A percentile compares a stretch with the other conserved stretches of the same genome.
These are phyloP conservation scores for Eucalyptus coolabah DNA, from an alignment of 345 rosid genomes.

Conservation along the genomic window DNA sequence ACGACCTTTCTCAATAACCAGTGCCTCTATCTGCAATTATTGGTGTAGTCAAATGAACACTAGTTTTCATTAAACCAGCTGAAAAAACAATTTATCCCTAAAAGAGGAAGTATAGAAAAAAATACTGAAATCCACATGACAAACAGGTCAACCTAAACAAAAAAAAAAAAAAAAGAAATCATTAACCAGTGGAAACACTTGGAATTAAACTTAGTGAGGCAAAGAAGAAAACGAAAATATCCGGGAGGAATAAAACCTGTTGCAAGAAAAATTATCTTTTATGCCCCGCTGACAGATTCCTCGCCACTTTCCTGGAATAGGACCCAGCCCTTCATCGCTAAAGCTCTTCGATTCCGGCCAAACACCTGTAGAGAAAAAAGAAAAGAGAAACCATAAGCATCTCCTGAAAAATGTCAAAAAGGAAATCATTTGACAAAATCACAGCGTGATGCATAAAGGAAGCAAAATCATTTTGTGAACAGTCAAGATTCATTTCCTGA, in stretches of 20 bases:
- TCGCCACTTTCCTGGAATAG: conserved; percentile 6
- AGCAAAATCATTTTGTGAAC: not conserved
- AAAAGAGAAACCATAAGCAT: not conserved
- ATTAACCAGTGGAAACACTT: not conserved
- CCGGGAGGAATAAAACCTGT: not conserved
- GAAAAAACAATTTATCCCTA: not conserved
- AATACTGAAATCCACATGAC: not conserved
- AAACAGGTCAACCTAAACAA: not conserved
- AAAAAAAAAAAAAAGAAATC: not conserved
- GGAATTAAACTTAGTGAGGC: not conserved
- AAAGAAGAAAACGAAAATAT: not conserved
- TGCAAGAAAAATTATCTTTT: not conserved
- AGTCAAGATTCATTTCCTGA: not conserved
- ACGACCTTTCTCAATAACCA: not conserved
- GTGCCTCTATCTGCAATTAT: not conserved
- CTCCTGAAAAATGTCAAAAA: not conserved
- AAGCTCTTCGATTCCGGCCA: conserved; percentile 28
- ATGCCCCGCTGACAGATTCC: not conserved
- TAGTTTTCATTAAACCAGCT: not conserved
- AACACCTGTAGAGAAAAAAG: not conserved
- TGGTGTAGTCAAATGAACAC: not conserved
- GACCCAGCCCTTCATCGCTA: not conserved
- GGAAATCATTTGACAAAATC: not conserved
- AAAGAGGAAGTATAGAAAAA: not conserved
- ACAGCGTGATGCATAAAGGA: not conserved